A percentile compares a stretch with the other conserved stretches of the same genome.
Conservation (phyloP, 2,329 filamentous ascomycete species). For the Neoscytalidium dimidiatum region DNA sequence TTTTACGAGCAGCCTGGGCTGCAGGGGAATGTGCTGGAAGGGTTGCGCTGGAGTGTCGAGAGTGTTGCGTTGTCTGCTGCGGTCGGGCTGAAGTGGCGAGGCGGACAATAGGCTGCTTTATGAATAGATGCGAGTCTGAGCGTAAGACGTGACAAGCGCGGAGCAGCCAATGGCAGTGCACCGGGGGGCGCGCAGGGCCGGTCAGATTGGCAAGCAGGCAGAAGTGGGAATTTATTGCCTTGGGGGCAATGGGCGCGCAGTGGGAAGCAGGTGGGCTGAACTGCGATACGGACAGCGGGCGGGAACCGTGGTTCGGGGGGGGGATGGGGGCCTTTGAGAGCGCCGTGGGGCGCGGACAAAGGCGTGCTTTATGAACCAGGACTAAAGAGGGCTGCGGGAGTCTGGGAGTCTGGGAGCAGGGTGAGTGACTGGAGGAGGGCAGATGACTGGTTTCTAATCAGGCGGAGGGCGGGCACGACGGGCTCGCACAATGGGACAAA, state of each 20-base stretch:
- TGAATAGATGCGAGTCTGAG: slow-evolving; percentile 19
- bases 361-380: slow-evolving; percentile 18
- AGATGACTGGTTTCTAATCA: slow-evolving; percentile 21
- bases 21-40: slow-evolving; percentile 19
- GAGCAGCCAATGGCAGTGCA: slow-evolving; percentile 19
- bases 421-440: slow-evolving; percentile 14
- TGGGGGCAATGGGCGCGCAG: neutral
- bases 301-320: slow-evolving; percentile 1
- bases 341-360: slow-evolving; percentile 17
- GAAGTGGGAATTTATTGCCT: slow-evolving; percentile 12
- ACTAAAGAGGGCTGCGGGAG: slow-evolving; percentile 8
- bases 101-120: slow-evolving; percentile 19
- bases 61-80: slow-evolving; percentile 20
- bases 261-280: neutral
- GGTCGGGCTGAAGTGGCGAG: slow-evolving; percentile 20
- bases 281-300: neutral
- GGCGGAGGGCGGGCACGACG: slow-evolving; percentile 6
- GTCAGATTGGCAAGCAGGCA: slow-evolving; percentile 17
- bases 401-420: slow-evolving; percentile 7
- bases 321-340: neutral
- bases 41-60: slow-evolving; percentile 16
- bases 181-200: slow-evolving; percentile 8
- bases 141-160: slow-evolving; percentile 14
- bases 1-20: slow-evolving; percentile 13
- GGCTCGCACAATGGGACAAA: slow-evolving; percentile 21